Evolutionary conservation across 139 green algal species (phyloP).

Genomic region (Chlorella vulgaris): DNA sequence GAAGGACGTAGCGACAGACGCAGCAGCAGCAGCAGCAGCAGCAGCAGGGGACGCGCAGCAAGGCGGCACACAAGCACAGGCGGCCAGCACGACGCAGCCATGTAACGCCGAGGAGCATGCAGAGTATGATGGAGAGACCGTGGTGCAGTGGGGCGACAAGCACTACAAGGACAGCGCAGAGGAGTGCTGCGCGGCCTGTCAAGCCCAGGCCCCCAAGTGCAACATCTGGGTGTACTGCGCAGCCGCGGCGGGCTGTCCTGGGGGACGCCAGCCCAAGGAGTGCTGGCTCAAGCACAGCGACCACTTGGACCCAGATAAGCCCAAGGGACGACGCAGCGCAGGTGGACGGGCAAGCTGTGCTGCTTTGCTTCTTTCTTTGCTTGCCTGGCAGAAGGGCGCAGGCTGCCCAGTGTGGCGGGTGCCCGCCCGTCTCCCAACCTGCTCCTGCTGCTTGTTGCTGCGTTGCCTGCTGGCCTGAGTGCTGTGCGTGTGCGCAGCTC

Average conservation of each 20-base stretch:
- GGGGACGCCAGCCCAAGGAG: background rate
- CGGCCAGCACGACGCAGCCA: background rate
- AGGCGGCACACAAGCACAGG: background rate
- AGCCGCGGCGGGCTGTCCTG: background rate
- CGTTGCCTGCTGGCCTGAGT: no score
- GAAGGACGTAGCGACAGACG: background rate
- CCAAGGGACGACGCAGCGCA: slow-evolving; percentile 2
- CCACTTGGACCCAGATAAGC: slow-evolving; percentile 23
- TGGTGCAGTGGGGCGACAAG: background rate
- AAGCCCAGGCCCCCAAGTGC: slow-evolving; percentile 14
- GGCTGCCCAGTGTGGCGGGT: no score
- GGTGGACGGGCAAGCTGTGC: background rate
- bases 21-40: background rate
- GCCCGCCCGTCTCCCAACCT: no score
- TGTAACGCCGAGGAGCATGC: slow-evolving; percentile 33
- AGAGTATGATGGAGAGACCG: slow-evolving; percentile 37
- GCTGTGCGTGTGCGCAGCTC: background rate
- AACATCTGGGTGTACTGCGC: slow-evolving; percentile 43
- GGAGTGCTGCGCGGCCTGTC: slow-evolving; percentile 38
- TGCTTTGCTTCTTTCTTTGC: background rate
- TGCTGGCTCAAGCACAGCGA: slow-evolving; percentile 50
- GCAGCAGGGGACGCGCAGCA: background rate
- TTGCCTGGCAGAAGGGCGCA: no score
- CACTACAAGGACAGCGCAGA: slow-evolving; percentile 12
- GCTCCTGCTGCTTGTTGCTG: background rate